Percentiles rank a stretch among this genome's conserved stretches.
phyloP scores from a whole-genome alignment of 2,329 filamentous ascomycete species.

The Colletotrichum melonis region DNA sequence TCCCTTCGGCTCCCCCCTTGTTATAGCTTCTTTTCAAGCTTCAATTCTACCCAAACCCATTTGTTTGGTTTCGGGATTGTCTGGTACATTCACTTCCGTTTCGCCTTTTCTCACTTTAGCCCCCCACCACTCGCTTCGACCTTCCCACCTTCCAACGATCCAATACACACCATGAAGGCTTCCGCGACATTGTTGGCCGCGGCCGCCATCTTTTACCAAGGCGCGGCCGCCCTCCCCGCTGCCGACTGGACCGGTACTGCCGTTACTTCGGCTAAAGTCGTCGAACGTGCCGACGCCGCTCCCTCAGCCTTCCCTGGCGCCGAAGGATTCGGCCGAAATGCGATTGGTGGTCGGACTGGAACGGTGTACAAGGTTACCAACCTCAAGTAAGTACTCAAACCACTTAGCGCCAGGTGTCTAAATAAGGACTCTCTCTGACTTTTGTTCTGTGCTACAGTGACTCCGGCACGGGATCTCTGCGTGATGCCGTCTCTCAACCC shows the following conservation, averaged over 20 bases:
- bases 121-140: background rate
- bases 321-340: conserved; percentile 60
- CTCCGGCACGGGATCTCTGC: conserved; percentile 59
- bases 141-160: background rate
- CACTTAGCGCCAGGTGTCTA: no score
- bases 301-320: conserved; percentile 60
- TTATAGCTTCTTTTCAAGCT: background rate
- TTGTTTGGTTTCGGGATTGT: conserved; percentile 13
- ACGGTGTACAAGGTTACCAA: conserved; percentile 61
- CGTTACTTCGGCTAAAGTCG: conserved; percentile 6
- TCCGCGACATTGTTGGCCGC: conserved; percentile 18
- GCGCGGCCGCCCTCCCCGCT: conserved; percentile 13
- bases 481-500: conserved; percentile 59
- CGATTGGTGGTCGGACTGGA: conserved; percentile 57
- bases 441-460: conserved; percentile 44
- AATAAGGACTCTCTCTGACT: no score
- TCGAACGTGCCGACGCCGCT: conserved; percentile 16
- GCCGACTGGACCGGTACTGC: conserved; percentile 10
- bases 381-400: conserved; percentile 45
- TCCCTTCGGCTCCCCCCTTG: background rate
- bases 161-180: conserved; percentile 18
- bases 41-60: background rate
- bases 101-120: background rate
- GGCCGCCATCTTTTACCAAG: conserved; percentile 13
- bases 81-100: conserved; percentile 19